Evolutionary conservation across 208 protist genomes (phyloP), one percentile per base, ranked within the genome.

Genomic region (Balamuthia mandrillaris): DNA sequence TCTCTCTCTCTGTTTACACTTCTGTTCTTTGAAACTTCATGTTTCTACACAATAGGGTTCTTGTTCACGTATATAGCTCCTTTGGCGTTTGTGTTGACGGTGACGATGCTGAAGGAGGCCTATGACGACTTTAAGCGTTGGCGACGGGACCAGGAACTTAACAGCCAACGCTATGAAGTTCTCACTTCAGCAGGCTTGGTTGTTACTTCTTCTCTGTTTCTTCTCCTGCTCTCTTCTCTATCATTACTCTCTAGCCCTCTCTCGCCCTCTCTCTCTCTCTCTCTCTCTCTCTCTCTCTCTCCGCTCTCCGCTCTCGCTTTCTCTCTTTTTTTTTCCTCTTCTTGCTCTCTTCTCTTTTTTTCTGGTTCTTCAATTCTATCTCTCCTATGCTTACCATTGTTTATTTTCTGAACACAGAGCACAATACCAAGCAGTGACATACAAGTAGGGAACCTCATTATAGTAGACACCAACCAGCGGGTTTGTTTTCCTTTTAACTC

Each of bases 11-110:
- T n/a, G n/a, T n/a, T n/a, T n/a, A n/a, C n/a, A n/a, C n/a, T n/a
- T n/a, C n/a, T n/a, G n/a, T n/a, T n/a, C n/a, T n/a, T n/a, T n/a
- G n/a, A n/a, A n/a, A n/a, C n/a, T n/a, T n/a, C n/a, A n/a, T n/a
- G n/a, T n/a, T n/a, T n/a, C n/a, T n/a, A n/a, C n/a, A n/a, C n/a
- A n/a, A n/a, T n/a, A 24, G 96, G 96, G 18, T 98, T 97, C 86
- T 58, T 98, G 65, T 96, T 98, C 86, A 98, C 96, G 3, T 98
- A 98, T 87, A 92, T 98, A 52, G 94, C 96, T 10, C 97, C 97
- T 41, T 89, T 98, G 1, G 90, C 91, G 12, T 90, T 98, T 86
- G 96, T 98, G 27, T 89, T 98, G 24, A 72, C 79, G 21, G 85
- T 98, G 5, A 96, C 96, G 1, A 84, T 98, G 27, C 60, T 93